Percentiles rank a stretch among this genome's conserved stretches.
Conservation (phyloP, 1,284 basidiomycete species). For the Ustilago shanxiensis region DNA sequence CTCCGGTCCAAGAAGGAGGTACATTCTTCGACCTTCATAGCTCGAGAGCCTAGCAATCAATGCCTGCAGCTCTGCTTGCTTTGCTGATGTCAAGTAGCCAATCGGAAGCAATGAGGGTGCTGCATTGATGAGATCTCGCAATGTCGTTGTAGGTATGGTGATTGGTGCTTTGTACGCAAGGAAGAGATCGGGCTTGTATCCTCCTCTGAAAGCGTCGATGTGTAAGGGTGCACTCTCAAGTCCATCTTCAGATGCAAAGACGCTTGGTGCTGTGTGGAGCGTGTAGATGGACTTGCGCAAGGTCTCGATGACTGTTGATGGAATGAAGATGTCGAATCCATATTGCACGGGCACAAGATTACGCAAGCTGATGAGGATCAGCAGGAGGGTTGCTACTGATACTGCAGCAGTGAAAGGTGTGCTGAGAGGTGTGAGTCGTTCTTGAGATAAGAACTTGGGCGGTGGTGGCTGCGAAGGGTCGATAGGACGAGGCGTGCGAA, state of each 20-base stretch:
- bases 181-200: constrained; percentile 45
- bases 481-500: constrained; percentile 6
- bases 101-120: constrained; percentile 28
- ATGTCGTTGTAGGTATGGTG: constrained; percentile 42
- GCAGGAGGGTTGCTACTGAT: constrained; percentile 8
- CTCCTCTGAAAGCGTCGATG: constrained; percentile 34
- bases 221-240: constrained; percentile 19
- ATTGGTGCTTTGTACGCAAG: constrained; percentile 37
- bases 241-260: neutral
- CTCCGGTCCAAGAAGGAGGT: constrained; percentile 38
- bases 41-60: constrained; percentile 46
- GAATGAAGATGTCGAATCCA: constrained; percentile 40
- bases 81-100: constrained; percentile 13
- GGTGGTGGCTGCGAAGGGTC: constrained; percentile 11
- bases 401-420: constrained; percentile 33
- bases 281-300: constrained; percentile 16
- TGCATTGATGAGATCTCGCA: constrained; percentile 33
- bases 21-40: constrained; percentile 45
- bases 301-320: constrained; percentile 15
- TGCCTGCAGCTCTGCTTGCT: constrained; percentile 38
- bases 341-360: constrained; percentile 40
- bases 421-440: constrained; percentile 33
- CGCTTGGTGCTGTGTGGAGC: constrained; percentile 25
- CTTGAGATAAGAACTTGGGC: constrained; percentile 16
- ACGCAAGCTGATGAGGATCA: constrained; percentile 30